Conservation (phyloP, 2,329 filamentous ascomycete species). For the Fusarium sulawesiense region DNA sequence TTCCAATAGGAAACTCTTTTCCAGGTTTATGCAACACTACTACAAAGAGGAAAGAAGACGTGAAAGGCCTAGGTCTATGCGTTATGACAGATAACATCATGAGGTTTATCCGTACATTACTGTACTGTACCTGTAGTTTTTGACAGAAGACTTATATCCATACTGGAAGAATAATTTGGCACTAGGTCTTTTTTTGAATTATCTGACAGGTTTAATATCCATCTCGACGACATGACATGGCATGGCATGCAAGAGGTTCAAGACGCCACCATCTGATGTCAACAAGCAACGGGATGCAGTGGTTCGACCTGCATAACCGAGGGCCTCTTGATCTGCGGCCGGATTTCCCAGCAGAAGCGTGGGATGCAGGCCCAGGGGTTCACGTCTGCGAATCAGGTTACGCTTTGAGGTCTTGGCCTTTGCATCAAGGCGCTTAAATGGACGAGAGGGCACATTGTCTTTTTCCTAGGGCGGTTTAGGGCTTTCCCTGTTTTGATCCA, state of each 20-base stretch:
- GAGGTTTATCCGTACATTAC: neutral
- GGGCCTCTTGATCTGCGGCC: conserved; percentile 53
- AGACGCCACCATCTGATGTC: conserved; percentile 41
- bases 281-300: conserved; percentile 40
- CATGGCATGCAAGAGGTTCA: conserved; percentile 10
- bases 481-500: conserved; percentile 23
- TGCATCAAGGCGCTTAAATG: conserved; percentile 47
- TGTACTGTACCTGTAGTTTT: neutral
- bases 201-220: conserved; percentile 3
- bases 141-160: neutral
- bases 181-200: neutral
- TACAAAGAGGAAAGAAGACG: neutral
- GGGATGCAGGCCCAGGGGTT: conserved; percentile 42
- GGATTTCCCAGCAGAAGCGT: conserved; percentile 49
- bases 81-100: conserved; percentile 21
- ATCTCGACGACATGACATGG: neutral
- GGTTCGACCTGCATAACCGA: conserved; percentile 55
- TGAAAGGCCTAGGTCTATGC: neutral
- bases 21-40: conserved; percentile 19
- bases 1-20: conserved; percentile 25
- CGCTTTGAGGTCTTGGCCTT: conserved; percentile 36
- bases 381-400: conserved; percentile 41
- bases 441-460: conserved; percentile 19
- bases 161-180: neutral
- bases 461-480: conserved; percentile 21